Percentiles rank a stretch among this genome's conserved stretches.
Evolutionary conservation across 495 filamentous ascomycete genomes (phyloP).

Genomic region (Penicillium desertorum): DNA sequence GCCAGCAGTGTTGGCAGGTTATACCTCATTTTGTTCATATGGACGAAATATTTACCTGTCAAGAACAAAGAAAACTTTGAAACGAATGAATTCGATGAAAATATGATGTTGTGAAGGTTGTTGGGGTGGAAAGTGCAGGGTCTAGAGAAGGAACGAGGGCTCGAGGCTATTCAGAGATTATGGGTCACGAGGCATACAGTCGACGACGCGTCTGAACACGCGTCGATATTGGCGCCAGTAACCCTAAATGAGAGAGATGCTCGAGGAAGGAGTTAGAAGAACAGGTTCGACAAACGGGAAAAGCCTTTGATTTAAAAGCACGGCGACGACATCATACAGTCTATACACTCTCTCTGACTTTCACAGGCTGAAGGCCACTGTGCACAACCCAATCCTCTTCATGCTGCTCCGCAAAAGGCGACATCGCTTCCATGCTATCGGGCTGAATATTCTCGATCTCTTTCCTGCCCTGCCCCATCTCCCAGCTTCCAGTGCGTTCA

Average conservation of each 20-base stretch:
- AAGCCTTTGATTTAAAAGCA: not conserved
- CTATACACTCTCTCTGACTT: slow-evolving; percentile 39
- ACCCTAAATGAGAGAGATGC: not conserved
- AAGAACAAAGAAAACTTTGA: not conserved
- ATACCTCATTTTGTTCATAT: slow-evolving; percentile 37
- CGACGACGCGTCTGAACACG: not conserved
- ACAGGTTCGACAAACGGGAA: not conserved
- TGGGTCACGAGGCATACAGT: not conserved
- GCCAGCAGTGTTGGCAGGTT: slow-evolving; percentile 40
- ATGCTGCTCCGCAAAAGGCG: slow-evolving; percentile 20
- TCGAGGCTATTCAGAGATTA: not conserved
- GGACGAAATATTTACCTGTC: slow-evolving; percentile 10
- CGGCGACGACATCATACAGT: slow-evolving; percentile 3
- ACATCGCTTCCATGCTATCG: slow-evolving; percentile 1
- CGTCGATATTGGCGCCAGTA: not conserved
- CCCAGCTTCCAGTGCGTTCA: slow-evolving; percentile 55
- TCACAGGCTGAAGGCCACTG: slow-evolving; percentile 32
- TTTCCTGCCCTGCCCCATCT: slow-evolving; percentile 40
- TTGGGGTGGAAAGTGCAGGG: not conserved
- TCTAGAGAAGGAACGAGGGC: not conserved
- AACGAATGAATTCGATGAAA: not conserved
- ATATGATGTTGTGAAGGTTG: not conserved
- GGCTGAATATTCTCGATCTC: slow-evolving; percentile 11
- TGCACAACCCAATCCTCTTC: slow-evolving; percentile 36
- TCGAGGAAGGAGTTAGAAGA: not conserved